These are phyloP conservation scores for Mrakia frigida DNA, from an alignment of 768 basidiomycete species.

Conservation along the genomic window DNA sequence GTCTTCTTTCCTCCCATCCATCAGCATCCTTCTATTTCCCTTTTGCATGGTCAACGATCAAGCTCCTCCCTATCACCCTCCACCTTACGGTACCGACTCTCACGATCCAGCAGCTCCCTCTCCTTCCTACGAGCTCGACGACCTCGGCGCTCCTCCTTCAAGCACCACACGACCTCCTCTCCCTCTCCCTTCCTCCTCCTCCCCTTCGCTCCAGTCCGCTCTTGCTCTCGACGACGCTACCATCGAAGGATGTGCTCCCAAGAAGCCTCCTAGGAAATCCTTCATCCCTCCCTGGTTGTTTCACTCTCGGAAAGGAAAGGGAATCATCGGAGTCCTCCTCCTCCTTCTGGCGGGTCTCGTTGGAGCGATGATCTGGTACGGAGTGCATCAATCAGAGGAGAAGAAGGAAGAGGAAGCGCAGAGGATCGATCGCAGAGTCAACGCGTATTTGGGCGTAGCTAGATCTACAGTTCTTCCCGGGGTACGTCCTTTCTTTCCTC, in stretches of 20 bases:
- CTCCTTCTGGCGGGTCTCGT: neutral
- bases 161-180: neutral
- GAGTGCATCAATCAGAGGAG: neutral
- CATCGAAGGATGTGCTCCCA: constrained; percentile 1
- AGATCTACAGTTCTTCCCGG: neutral
- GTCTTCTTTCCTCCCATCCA: neutral
- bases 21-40: neutral
- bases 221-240: neutral
- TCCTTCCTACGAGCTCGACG: neutral
- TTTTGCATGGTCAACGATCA: neutral
- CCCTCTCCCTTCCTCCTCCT: neutral
- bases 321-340: neutral
- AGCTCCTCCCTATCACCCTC: neutral
- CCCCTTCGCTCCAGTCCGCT: neutral
- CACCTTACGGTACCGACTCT: neutral
- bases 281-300: neutral
- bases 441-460: neutral
- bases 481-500: too few species aligned
- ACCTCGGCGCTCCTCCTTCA: neutral
- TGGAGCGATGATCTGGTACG: neutral
- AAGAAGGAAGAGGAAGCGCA: neutral
- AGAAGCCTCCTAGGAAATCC: neutral
- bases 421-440: neutral
- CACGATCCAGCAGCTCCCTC: neutral
- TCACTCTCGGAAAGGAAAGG: constrained; percentile 2